A percentile compares a stretch with the other conserved stretches of the same genome.
These are phyloP conservation scores for Colletotrichum sp. DNA, from an alignment of 2,329 filamentous ascomycete species.

Conservation along the genomic window DNA sequence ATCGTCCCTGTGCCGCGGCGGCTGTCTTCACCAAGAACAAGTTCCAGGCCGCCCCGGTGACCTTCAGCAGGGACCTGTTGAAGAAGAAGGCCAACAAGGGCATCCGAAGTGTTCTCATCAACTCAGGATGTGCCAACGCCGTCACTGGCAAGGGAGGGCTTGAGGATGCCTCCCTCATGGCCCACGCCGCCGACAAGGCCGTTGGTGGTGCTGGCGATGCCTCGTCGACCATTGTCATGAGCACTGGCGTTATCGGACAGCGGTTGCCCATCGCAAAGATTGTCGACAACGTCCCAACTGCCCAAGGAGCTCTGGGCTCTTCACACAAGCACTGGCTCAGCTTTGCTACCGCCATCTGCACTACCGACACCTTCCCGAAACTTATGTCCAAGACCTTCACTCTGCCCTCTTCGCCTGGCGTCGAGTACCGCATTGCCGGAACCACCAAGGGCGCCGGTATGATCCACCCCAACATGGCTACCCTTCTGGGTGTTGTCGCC, in stretches of 20 bases:
- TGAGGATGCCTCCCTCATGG: constrained; percentile 89
- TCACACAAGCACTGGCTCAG: constrained; percentile 87
- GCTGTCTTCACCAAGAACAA: constrained; percentile 98
- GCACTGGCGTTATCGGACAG: constrained; percentile 96
- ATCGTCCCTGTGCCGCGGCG: constrained; percentile 82
- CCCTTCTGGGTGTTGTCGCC: constrained; percentile 86
- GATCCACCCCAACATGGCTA: constrained; percentile 99
- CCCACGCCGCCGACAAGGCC: constrained; percentile 72
- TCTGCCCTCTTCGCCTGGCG: constrained; percentile 77
- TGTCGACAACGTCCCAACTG: constrained; percentile 78
- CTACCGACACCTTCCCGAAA: constrained; percentile 98
- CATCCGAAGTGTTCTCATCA: constrained; percentile 84
- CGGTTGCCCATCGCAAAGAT: constrained; percentile 93
- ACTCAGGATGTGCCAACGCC: constrained; percentile 96
- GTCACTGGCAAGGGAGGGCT: constrained; percentile 91
- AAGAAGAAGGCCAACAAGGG: constrained; percentile 69
- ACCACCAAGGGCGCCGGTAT: constrained; percentile 99
- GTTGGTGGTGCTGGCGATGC: constrained; percentile 46
- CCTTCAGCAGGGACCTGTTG: constrained; percentile 78
- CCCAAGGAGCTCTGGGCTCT: constrained; percentile 71
- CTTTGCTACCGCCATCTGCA: constrained; percentile 92
- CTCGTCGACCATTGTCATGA: constrained; percentile 89
- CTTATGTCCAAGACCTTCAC: constrained; percentile 84
- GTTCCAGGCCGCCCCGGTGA: constrained; percentile 95
- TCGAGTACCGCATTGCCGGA: constrained; percentile 84